phyloP scores from a whole-genome alignment of 306 rosid genomes.

The Vachellia pachyceras region DNA sequence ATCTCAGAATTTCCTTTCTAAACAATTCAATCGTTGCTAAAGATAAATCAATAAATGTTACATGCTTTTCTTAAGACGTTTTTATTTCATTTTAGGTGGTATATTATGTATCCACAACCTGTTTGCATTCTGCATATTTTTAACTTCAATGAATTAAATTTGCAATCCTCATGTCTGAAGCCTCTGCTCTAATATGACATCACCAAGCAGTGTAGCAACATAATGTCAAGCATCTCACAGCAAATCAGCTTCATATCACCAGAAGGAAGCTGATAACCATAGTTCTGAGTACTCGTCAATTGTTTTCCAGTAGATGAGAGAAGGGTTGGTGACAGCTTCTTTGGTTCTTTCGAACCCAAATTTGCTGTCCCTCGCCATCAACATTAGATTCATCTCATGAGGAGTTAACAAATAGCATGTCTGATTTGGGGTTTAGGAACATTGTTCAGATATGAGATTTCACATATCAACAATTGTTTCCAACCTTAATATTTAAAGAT shows the following conservation, averaged over 20 bases:
- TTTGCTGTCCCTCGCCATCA: neutral
- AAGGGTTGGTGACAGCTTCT: neutral
- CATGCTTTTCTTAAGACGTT: neutral
- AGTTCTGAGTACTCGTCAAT: neutral
- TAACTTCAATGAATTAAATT: neutral
- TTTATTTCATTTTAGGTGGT: neutral
- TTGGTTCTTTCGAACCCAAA: neutral
- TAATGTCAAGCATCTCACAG: neutral
- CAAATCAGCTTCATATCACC: neutral
- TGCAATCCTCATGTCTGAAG: neutral
- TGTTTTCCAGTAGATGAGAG: neutral
- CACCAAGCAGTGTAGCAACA: neutral
- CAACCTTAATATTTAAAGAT: conserved; percentile 3
- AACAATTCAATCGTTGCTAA: neutral
- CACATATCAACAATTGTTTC: neutral
- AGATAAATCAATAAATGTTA: neutral
- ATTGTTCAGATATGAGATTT: neutral
- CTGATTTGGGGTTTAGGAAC: neutral
- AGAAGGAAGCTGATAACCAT: neutral
- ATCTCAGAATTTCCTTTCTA: neutral
- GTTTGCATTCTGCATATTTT: neutral
- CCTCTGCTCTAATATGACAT: neutral
- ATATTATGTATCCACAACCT: neutral
- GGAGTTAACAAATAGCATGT: neutral
- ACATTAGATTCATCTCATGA: neutral